Percentiles rank a stretch among this genome's conserved stretches.
Evolutionary conservation across 179 eudicot species (phyloP).

Genomic region (Spinacia oleracea): DNA sequence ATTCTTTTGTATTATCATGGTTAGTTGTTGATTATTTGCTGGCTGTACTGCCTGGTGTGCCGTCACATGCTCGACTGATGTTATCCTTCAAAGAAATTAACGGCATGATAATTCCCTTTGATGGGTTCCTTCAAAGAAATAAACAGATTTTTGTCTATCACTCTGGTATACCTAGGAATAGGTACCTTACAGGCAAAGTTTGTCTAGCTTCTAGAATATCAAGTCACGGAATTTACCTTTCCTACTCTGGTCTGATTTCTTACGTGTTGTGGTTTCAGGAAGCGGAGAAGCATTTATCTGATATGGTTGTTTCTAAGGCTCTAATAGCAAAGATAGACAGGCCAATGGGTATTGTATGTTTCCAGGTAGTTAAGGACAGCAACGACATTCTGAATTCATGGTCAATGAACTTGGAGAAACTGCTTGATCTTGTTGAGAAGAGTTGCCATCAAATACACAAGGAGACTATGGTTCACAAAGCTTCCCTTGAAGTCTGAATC

Average conservation of each 20-base stretch:
- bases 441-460: slow-evolving; percentile 98
- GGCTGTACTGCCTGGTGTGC: background rate
- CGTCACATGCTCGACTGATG: background rate
- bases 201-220: no score
- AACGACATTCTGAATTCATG: slow-evolving; percentile 83
- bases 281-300: slow-evolving; percentile 89
- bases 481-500: slow-evolving; percentile 59
- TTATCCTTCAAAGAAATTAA: no score
- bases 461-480: slow-evolving; percentile 97
- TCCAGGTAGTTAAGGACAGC: slow-evolving; percentile 79
- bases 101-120: no score
- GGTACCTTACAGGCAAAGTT: no score
- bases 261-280: slow-evolving; percentile 46
- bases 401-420: slow-evolving; percentile 88
- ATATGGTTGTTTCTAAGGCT: slow-evolving; percentile 95
- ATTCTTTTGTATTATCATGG: background rate
- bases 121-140: no score
- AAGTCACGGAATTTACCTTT: no score
- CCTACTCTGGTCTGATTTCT: background rate
- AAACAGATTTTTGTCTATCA: background rate
- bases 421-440: slow-evolving; percentile 95
- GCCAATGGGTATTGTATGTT: slow-evolving; percentile 68
- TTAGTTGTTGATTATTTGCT: background rate
- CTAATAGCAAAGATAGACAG: slow-evolving; percentile 86
- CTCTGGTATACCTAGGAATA: no score